phyloP scores from a whole-genome alignment of 441 rosid species.

The Macaranga tanarius region DNA sequence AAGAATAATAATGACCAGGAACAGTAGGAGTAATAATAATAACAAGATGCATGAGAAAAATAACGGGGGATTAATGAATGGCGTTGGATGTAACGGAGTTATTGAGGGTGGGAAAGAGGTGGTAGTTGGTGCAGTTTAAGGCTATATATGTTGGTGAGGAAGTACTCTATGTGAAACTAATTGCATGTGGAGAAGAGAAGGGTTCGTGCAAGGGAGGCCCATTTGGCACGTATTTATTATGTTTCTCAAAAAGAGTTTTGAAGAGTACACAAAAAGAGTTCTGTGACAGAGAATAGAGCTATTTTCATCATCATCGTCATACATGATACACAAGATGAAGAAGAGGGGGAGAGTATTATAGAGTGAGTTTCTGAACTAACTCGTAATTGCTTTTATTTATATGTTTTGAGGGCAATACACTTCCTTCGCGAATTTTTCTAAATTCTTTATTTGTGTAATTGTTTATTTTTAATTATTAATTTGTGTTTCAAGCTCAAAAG shows the following conservation, averaged over 20 bases:
- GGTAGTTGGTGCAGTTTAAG: slow-evolving; percentile 34
- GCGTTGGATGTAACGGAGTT: slow-evolving; percentile 37
- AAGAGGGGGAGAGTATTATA: not conserved
- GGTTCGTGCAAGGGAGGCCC: not conserved
- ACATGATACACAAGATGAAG: not conserved
- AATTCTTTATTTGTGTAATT: slow-evolving; percentile 25
- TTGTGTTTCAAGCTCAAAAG: not conserved
- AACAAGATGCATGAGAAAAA: slow-evolving; percentile 13
- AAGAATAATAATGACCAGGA: slow-evolving; percentile 27
- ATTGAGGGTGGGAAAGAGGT: slow-evolving; percentile 10
- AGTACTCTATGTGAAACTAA: not conserved
- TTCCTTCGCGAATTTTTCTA: slow-evolving; percentile 15
- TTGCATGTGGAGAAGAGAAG: slow-evolving; percentile 2
- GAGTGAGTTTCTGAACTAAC: slow-evolving; percentile 2
- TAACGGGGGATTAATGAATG: not conserved
- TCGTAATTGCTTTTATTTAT: slow-evolving; percentile 3
- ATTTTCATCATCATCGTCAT: too few relatives aligned
- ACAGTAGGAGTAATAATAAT: not conserved
- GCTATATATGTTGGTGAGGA: slow-evolving; percentile 16
- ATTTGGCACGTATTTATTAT: not conserved
- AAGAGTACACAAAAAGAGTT: not conserved
- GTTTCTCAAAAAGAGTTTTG: slow-evolving; percentile 5
- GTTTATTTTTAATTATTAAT: not conserved
- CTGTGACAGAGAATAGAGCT: too few relatives aligned
- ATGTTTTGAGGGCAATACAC: slow-evolving; percentile 5